These are phyloP conservation scores for Neurospora pannonica DNA, from an alignment of 495 filamentous ascomycete species.

Conservation along the genomic window DNA sequence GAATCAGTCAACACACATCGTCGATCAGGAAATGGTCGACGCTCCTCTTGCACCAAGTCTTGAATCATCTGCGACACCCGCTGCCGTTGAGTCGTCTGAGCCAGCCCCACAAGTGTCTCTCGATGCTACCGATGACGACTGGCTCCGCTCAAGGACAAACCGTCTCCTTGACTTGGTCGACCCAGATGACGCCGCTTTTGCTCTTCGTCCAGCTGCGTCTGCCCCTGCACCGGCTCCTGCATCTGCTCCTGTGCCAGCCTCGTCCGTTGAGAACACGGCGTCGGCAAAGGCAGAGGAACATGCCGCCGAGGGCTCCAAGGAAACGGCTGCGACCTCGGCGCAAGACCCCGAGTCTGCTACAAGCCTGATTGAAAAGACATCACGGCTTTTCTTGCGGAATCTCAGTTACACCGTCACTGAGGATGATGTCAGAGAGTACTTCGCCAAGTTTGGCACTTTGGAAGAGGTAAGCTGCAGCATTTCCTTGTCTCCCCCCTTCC, in stretches of 20 bases:
- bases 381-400: constrained; percentile 81
- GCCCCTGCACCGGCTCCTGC: constrained; percentile 3
- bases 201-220: constrained; percentile 8
- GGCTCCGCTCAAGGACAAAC: constrained; percentile 88
- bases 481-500: constrained; percentile 15
- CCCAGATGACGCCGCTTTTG: constrained; percentile 33
- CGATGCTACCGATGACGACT: constrained; percentile 69
- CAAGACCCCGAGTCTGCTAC: constrained; percentile 26
- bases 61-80: neutral
- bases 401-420: constrained; percentile 73
- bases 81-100: constrained; percentile 5
- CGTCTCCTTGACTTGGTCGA: constrained; percentile 77
- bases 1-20: constrained; percentile 28
- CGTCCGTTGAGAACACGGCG: constrained; percentile 15
- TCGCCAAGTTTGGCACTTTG: constrained; percentile 59
- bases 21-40: constrained; percentile 6
- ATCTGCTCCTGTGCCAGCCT: constrained; percentile 11
- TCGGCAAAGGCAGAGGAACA: constrained; percentile 17
- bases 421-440: constrained; percentile 62
- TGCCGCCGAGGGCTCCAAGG: constrained; percentile 13
- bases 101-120: constrained; percentile 8
- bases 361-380: constrained; percentile 45
- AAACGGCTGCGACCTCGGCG: constrained; percentile 12
- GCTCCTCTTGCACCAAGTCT: constrained; percentile 1
- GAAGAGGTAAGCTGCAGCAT: constrained; percentile 66